Base-by-base conservation (phyloP, 176 grass and related monocot species). In the Oryza glaberrima region DNA sequence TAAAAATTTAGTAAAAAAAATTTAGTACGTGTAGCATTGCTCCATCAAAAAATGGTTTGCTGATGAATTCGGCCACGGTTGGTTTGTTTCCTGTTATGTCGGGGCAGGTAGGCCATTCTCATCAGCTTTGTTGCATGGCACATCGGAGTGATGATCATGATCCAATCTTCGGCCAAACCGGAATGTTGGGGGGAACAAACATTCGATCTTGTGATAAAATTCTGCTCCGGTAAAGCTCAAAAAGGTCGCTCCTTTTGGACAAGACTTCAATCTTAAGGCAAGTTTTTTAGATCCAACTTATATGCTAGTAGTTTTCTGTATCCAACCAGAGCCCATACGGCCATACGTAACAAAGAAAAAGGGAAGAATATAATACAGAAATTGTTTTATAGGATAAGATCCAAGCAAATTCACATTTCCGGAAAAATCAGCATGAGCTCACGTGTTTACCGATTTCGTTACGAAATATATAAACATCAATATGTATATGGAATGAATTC, bases 261-360 rank as follows among this genome's bases (percentile, higher is more conserved):
- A 20, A 40, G 9, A 60, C 68, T 84, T 88, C 70, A 4, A 3
- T 11, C 19, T 60, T 70, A 80, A 89, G 82, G 14, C 30, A 89
- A 85, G 81, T 48, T 36, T 38, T 46, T 41, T 84, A 10, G 9
- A 78, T 79, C 58, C 35, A 47, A 38, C 69, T n/a, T 69, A 15
- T 52, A 0, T 10, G 14, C 13, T 6, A 16, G n/a, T 6, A 16
- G n/a, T 46, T 72, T 82, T 46, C 15, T 20, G 15, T 58, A 58
- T 2, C 2, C 52, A 10, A 58, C 6, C 10, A 1, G 20, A 2
- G 17, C 17, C 52, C 17, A 58, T 4, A 58, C 17, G 17, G 6
- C 52, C 17, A 58, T 4, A 58, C 17, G 4, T 51, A 16, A 6
- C 14, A 51, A 51, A 51, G 48, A 16, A 16, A 16, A 14, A 51